Evolutionary conservation across 1,284 basidiomycete genomes (phyloP).

Genomic region (Microbotryomycetes sp.): DNA sequence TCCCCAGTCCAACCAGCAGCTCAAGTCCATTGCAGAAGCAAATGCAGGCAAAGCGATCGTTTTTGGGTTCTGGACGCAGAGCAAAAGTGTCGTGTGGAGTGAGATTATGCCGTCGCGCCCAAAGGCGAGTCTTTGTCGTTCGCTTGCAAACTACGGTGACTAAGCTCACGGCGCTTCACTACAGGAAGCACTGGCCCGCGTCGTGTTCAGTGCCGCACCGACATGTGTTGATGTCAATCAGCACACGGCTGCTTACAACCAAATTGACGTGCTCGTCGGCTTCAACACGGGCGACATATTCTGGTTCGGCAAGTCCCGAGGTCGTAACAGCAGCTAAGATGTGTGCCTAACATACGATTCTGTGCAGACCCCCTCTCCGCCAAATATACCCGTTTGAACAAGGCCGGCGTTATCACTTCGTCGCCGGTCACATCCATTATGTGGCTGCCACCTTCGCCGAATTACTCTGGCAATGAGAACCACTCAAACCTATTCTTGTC

Average conservation of each 20-base stretch:
- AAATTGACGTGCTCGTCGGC: slow-evolving; percentile 83
- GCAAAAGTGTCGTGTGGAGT: slow-evolving; percentile 16
- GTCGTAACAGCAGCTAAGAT: not conserved
- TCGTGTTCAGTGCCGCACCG: slow-evolving; percentile 76
- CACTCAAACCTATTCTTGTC: slow-evolving; percentile 64
- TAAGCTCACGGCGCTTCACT: no score
- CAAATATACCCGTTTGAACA: slow-evolving; percentile 84
- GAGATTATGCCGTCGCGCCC: slow-evolving; percentile 19
- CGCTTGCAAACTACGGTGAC: no score
- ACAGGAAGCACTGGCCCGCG: slow-evolving; percentile 75
- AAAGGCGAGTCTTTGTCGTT: slow-evolving; percentile 10
- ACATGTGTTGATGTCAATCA: slow-evolving; percentile 83
- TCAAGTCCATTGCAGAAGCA: slow-evolving; percentile 15
- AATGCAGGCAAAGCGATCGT: slow-evolving; percentile 17
- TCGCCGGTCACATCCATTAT: slow-evolving; percentile 74
- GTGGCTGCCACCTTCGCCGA: slow-evolving; percentile 79
- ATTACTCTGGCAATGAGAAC: not conserved
- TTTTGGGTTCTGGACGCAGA: slow-evolving; percentile 22
- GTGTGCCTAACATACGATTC: not conserved
- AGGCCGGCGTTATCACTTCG: slow-evolving; percentile 71
- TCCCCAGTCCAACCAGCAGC: slow-evolving; percentile 14
- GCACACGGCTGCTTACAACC: slow-evolving; percentile 64
- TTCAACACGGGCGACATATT: slow-evolving; percentile 87
- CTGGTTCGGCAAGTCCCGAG: slow-evolving; percentile 64
- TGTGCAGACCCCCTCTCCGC: slow-evolving; percentile 67